Conservation (phyloP, 805 yeast genomes). For the Ogataea henricii region DNA sequence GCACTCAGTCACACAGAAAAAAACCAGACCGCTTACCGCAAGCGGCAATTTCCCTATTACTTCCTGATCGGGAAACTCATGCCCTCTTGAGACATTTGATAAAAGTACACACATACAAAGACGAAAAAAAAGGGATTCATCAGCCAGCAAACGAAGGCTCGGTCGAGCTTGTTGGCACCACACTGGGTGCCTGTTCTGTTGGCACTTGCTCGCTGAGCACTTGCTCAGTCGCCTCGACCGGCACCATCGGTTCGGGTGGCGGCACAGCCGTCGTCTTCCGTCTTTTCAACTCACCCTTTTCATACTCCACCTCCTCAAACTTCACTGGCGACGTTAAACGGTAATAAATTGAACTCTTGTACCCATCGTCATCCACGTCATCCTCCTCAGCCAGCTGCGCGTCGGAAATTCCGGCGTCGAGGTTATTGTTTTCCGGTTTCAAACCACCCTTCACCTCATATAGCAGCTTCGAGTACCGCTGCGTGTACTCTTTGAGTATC, state of each 20-base stretch:
- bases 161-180: too few species aligned
- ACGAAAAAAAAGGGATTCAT: not conserved
- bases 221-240: not conserved
- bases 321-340: conserved; percentile 17
- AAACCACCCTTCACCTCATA: conserved; percentile 30
- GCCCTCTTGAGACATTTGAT: not conserved
- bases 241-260: not conserved
- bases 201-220: not conserved
- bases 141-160: too few species aligned
- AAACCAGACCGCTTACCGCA: not conserved
- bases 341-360: conserved; percentile 21
- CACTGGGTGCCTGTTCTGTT: not conserved
- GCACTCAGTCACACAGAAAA: not conserved
- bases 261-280: conserved; percentile 7
- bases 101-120: conserved; percentile 3
- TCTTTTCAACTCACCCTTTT: conserved; percentile 14
- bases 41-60: not conserved
- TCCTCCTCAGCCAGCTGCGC: conserved; percentile 14
- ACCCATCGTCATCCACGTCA: conserved; percentile 13
- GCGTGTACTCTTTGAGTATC: conserved; percentile 21
- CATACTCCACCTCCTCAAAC: conserved; percentile 19
- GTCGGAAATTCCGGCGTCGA: conserved; percentile 23
- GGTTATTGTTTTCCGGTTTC: conserved; percentile 14
- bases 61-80: not conserved
- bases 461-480: conserved; percentile 19